Conservation (phyloP, 2,329 filamentous ascomycete genomes). For the Fusarium zealandicum region DNA sequence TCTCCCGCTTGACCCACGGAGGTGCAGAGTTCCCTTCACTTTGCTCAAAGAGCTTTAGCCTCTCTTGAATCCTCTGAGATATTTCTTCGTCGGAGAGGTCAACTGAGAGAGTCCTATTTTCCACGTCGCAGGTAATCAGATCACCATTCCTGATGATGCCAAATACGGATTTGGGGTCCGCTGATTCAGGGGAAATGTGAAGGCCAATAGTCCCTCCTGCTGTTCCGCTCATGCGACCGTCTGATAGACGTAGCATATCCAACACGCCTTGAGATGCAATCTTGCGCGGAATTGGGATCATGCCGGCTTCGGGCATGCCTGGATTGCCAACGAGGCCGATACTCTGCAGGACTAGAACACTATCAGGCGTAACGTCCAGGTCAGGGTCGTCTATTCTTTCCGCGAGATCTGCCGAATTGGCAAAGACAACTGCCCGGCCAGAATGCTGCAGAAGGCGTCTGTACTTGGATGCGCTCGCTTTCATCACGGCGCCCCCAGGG, state of each 20-base stretch:
- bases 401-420: conserved; percentile 77
- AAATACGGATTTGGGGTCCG: conserved; percentile 76
- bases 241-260: conserved; percentile 85
- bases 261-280: conserved; percentile 75
- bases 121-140: conserved; percentile 78
- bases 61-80: conserved; percentile 62
- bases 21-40: conserved; percentile 37
- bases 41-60: conserved; percentile 55
- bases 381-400: conserved; percentile 62
- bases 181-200: conserved; percentile 87
- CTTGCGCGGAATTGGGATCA: conserved; percentile 73
- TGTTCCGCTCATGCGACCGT: conserved; percentile 86
- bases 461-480: conserved; percentile 87
- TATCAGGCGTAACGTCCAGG: conserved; percentile 67
- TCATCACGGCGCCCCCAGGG: conserved; percentile 83
- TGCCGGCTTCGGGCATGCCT: conserved; percentile 87
- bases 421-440: conserved; percentile 68
- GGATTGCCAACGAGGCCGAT: conserved; percentile 91
- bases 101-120: conserved; percentile 63
- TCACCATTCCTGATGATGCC: conserved; percentile 81
- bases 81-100: conserved; percentile 77
- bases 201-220: conserved; percentile 90
- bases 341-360: conserved; percentile 82
- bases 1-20: conserved; percentile 48
- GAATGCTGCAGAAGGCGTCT: conserved; percentile 59